Percentiles rank a stretch among this genome's conserved stretches.
These are phyloP conservation scores for Tuber umbilicatum DNA, from an alignment of 495 filamentous ascomycete species.

Conservation along the genomic window DNA sequence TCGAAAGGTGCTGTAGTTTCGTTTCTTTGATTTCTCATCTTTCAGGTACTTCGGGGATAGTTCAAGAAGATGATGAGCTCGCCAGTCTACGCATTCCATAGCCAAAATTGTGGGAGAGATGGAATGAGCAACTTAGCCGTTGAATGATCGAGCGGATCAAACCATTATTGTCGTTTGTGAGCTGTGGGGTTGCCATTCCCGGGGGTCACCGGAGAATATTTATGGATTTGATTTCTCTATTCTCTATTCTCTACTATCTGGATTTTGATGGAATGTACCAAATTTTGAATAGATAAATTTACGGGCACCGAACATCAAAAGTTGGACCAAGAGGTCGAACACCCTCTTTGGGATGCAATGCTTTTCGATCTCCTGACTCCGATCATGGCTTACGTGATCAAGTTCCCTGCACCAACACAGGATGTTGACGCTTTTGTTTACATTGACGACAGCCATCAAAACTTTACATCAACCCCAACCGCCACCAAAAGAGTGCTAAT, in stretches of 20 bases:
- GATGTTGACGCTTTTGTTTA: not conserved
- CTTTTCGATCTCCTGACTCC: not conserved
- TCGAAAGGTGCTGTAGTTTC: not conserved
- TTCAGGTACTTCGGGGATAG: not conserved
- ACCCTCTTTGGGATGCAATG: not conserved
- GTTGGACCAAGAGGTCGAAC: not conserved
- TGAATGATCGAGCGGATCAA: not conserved
- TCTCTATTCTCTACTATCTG: not conserved
- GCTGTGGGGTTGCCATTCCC: not conserved
- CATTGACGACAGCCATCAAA: not conserved
- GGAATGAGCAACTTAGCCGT: not conserved
- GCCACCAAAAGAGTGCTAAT: not conserved
- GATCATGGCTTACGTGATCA: not conserved
- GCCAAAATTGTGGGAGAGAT: not conserved
- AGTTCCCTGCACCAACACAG: not conserved
- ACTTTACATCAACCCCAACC: not conserved
- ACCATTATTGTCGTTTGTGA: rapidly evolving
- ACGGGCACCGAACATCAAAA: not conserved
- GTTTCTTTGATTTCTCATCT: not conserved
- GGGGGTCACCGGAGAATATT: too few relatives aligned
- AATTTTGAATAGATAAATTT: too few relatives aligned
- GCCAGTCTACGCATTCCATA: not conserved
- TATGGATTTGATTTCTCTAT: not conserved
- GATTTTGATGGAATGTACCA: not conserved
- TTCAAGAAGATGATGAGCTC: not conserved